Percentiles rank a stretch among this genome's conserved stretches.
Evolutionary conservation across 2,329 filamentous ascomycete species (phyloP).

Genomic region (Diaporthe vexans): DNA sequence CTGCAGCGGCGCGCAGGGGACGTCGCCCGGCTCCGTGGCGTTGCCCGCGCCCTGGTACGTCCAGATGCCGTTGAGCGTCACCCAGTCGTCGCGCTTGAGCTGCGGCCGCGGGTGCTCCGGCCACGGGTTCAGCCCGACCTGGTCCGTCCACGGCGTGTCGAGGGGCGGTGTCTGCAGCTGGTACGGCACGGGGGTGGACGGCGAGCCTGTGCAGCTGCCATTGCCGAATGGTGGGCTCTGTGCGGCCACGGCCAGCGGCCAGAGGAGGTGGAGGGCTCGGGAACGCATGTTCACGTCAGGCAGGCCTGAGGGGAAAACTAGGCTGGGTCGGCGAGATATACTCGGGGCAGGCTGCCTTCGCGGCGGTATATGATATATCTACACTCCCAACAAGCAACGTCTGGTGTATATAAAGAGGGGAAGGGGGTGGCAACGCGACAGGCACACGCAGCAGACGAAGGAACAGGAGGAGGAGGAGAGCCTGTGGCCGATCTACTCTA

Average conservation of each 20-base stretch:
- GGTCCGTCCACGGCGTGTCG: slow-evolving; percentile 66
- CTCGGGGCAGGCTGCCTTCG: background rate
- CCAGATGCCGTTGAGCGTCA: slow-evolving; percentile 72
- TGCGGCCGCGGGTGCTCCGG: slow-evolving; percentile 71
- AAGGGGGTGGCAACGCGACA: slow-evolving; percentile 16
- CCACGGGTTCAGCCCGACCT: slow-evolving; percentile 68
- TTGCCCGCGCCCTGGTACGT: slow-evolving; percentile 58
- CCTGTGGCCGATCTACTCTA: slow-evolving; percentile 4
- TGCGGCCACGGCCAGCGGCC: background rate
- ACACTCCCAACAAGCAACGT: slow-evolving; percentile 1
- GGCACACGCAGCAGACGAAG: slow-evolving; percentile 15
- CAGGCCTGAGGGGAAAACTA: too few species aligned
- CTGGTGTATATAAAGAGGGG: slow-evolving; percentile 8
- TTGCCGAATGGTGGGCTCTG: background rate
- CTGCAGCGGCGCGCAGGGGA: slow-evolving; percentile 49
- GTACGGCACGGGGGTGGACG: slow-evolving; percentile 48
- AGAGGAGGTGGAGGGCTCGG: slow-evolving; percentile 20
- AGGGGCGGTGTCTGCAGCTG: slow-evolving; percentile 56
- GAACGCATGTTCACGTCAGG: background rate
- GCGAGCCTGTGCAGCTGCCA: background rate
- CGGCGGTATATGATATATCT: background rate
- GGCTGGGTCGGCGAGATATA: background rate
- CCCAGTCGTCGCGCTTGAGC: slow-evolving; percentile 66
- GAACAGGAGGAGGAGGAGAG: slow-evolving; percentile 10
- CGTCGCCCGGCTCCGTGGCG: slow-evolving; percentile 41